Conservation (phyloP, 1,139 yeast genomes). For the Saccharomyces pastorianus region DNA sequence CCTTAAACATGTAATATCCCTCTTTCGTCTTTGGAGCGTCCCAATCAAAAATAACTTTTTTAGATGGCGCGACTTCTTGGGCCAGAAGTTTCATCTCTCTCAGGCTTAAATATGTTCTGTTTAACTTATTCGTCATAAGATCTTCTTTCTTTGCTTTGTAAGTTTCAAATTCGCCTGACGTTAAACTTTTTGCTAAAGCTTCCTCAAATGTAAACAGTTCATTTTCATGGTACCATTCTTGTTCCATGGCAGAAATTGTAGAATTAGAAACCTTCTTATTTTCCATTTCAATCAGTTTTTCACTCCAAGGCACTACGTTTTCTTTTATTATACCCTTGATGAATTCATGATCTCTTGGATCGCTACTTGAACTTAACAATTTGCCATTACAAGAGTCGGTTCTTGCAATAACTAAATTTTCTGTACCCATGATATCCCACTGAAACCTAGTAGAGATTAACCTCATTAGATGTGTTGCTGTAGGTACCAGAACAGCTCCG, state of each 20-base stretch:
- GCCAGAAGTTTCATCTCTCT: conserved; percentile 29
- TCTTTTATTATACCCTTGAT: conserved; percentile 41
- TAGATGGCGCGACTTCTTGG: conserved; percentile 27
- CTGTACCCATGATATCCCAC: conserved; percentile 58
- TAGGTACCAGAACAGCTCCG: conserved; percentile 57
- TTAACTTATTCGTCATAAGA: conserved; percentile 1
- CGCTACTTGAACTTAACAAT: conserved; percentile 46
- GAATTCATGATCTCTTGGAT: conserved; percentile 48
- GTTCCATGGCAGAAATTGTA: conserved; percentile 35
- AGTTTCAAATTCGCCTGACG: conserved; percentile 9
- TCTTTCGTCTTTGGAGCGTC: conserved; percentile 52
- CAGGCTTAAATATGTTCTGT: conserved; percentile 18
- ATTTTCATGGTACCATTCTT: conserved; percentile 39
- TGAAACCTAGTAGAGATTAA: conserved; percentile 54
- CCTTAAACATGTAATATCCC: conserved; percentile 44
- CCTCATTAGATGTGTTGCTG: conserved; percentile 49
- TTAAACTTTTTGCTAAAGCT: conserved; percentile 34
- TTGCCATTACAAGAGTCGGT: conserved; percentile 54
- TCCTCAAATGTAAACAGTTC: conserved; percentile 43
- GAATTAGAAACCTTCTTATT: conserved; percentile 26
- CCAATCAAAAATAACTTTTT: conserved; percentile 43
- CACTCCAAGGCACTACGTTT: conserved; percentile 39
- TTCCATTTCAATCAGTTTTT: conserved; percentile 41
- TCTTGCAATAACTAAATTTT: conserved; percentile 51
- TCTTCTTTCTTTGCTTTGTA: conserved; percentile 10